These are phyloP conservation scores for Penicillium herquei DNA, from an alignment of 495 filamentous ascomycete genomes.

Conservation along the genomic window DNA sequence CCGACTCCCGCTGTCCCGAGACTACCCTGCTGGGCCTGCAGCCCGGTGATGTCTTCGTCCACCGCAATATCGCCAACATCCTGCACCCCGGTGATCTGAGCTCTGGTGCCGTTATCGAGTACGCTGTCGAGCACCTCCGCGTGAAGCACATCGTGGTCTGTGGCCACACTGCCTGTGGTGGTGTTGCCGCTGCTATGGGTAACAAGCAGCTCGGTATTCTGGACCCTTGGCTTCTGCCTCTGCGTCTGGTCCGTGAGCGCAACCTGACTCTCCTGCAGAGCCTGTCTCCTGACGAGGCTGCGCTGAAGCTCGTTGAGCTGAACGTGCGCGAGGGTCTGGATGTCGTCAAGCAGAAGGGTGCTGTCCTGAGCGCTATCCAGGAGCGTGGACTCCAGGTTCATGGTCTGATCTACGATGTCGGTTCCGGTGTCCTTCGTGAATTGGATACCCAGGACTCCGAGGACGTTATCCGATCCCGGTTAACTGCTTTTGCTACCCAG, in stretches of 20 bases:
- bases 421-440: constrained; percentile 56
- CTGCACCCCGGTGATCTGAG: constrained; percentile 74
- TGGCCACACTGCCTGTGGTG: constrained; percentile 81
- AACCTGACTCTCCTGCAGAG: constrained; percentile 44
- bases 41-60: constrained; percentile 88
- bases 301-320: constrained; percentile 59
- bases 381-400: constrained; percentile 72
- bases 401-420: constrained; percentile 68
- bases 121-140: constrained; percentile 69
- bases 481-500: constrained; percentile 32
- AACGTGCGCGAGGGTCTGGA: constrained; percentile 68
- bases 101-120: constrained; percentile 77
- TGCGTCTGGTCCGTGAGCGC: constrained; percentile 61
- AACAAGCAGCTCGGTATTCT: constrained; percentile 72
- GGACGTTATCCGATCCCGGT: constrained; percentile 36
- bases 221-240: constrained; percentile 77
- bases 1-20: constrained; percentile 85
- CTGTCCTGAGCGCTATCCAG: constrained; percentile 62
- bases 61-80: constrained; percentile 94
- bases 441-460: constrained; percentile 47
- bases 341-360: constrained; percentile 58
- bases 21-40: constrained; percentile 77
- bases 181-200: constrained; percentile 66
- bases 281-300: constrained; percentile 47
- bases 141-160: constrained; percentile 84